Base-by-base conservation (phyloP, 306 rosid species). In the cucumber (Cucumis sativus) region DNA sequence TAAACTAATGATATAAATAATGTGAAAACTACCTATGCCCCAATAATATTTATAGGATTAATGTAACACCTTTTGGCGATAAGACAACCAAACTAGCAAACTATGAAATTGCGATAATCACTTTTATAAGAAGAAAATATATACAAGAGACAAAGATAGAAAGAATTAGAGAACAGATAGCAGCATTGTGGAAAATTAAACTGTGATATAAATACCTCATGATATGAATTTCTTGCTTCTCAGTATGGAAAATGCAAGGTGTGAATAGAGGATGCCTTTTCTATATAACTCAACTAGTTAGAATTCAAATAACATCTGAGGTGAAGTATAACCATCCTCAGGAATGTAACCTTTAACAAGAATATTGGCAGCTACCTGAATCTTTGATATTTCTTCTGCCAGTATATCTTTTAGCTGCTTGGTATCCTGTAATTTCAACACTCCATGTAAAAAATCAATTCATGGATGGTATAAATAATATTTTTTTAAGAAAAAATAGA, bases 221-320 rank as follows among this genome's bases (percentile, higher is more conserved):
- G 81, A 93, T 89, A 79, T 77, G 49, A 70, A 87, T 83, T 91
- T 93, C 98, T 86, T 78, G 84, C 80, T 86, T 77, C 51, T 28
- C 81, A 35, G 78, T 77, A 63, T 81, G 82, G 61, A 81, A 79
- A 65, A 75, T 62, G 40, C 70, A 82, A 79, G 80, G 82, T 79
- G 84, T 83, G 73, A 79, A 64, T 72, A 8, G 80, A 80, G 82
- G 86, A 73, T 84, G 84, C 82, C 81, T 81, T 93, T 79, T 83
- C 81, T 85, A 81, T 79, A 56, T 47, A 75, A 79, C 74, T 78
- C 23, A 62, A 68, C 76, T 49, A 71, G 7, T 49, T 21, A 49
- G 21, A 71, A 49, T 49, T 47, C 60, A 8, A 71, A 71, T 41
- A 15, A 25, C 43, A 71, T 47, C 39, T 68, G 57, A 71, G 76